Evolutionary conservation across 345 rosid species (phyloP).

Genomic region (Lepidium sativum): DNA sequence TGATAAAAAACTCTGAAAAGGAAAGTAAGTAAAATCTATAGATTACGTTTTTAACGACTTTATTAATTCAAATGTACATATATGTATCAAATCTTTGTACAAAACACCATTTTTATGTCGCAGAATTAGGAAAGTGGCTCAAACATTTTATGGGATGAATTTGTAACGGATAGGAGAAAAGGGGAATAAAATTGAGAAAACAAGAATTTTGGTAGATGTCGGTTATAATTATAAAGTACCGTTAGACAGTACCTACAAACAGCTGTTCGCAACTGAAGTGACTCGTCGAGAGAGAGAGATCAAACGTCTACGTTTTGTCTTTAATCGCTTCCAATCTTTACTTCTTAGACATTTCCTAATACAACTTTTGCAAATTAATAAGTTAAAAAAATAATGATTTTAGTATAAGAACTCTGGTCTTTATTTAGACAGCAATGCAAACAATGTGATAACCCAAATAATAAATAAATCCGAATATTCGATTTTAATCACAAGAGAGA

Average conservation of each 20-base stretch:
- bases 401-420: not conserved
- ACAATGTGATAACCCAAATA: not conserved
- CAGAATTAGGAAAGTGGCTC: not conserved
- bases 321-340: not conserved
- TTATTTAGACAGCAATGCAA: slow-evolving; percentile 15
- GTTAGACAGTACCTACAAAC: slow-evolving; percentile 7
- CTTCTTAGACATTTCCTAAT: not conserved
- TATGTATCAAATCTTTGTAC: not conserved
- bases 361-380: not conserved
- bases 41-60: not conserved
- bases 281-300: no score
- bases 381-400: no score
- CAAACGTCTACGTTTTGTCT: slow-evolving; percentile 15
- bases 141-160: not conserved
- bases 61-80: not conserved
- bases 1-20: no score
- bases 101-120: not conserved
- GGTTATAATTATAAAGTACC: slow-evolving; percentile 10
- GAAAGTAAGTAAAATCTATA: not conserved
- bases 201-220: slow-evolving; percentile 1
- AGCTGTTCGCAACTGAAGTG: slow-evolving; percentile 22
- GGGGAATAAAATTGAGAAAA: not conserved
- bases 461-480: not conserved
- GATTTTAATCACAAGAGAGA: not conserved
- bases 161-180: not conserved